Base-by-base conservation (phyloP, 2,329 filamentous ascomycete species). In the Xylaria arbuscula region DNA sequence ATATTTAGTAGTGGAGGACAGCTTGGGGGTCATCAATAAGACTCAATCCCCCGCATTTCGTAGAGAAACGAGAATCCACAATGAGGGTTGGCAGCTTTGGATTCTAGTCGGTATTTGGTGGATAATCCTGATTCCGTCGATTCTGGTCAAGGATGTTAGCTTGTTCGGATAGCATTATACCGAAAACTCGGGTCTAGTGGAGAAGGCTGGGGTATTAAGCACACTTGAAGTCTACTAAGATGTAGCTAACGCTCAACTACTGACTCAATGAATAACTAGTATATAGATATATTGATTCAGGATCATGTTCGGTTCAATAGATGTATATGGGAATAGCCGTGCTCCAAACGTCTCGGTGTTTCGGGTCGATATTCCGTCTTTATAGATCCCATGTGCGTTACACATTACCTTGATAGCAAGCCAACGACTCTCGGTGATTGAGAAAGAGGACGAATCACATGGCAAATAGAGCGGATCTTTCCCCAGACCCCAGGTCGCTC, bases 101-200 rank as follows among this genome's bases (percentile, higher is more conserved):
- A 53, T 64, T 8, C 32, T n/a, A 5, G 36, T 48, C 9, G 28
- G 22, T 64, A 57, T 62, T 70, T 70, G 59, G 66, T 66, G 69
- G 69, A 70, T 64, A 69, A 70, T 64, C 38, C 19, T 62, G 40
- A 24, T 34, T n/a, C 17, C 34, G 3, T 22, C 59, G 34, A 24
- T 34, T n/a, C 17, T 40, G 3, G 34, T 36, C 36, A 56, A 36
- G 28, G 47, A 50, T 24, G 11, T 13, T 57, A 17, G 63, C n/a
- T 57, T 54, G 11, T 59, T 68, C 65, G 68, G 68, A 19, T 15
- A 56, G 19, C 28, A 55, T 63, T 70, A 53, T 50, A 47, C 68
- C 68, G 68, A 70, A 2, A 3, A 51, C 58, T 22, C 17, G 6
- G 34, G 36, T 34, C 42, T 51, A 24, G 34, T 56, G 54, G 54